Evolutionary conservation across 805 yeast species (phyloP).

Genomic region (Lipomyces sp.): DNA sequence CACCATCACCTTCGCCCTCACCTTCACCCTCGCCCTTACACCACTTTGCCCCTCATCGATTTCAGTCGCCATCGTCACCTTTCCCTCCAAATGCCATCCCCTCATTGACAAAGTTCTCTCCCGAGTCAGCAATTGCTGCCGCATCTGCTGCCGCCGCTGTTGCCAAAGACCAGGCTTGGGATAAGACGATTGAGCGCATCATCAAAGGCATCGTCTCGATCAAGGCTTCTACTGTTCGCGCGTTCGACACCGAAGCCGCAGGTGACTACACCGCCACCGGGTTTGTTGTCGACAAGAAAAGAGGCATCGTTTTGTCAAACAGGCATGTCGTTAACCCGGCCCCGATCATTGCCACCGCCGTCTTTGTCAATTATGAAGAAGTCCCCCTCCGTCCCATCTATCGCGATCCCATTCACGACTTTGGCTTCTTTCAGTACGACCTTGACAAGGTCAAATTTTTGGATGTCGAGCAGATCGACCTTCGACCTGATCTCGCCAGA

Average conservation of each 20-base stretch:
- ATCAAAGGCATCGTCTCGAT: constrained; percentile 36
- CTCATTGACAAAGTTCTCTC: constrained; percentile 1
- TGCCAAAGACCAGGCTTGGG: constrained; percentile 33
- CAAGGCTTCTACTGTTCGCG: constrained; percentile 34
- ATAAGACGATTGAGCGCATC: constrained; percentile 34
- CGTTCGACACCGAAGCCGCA: constrained; percentile 34
- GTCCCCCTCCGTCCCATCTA: constrained; percentile 35
- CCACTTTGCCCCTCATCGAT: neutral
- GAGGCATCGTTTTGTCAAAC: constrained; percentile 36
- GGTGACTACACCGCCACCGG: constrained; percentile 38
- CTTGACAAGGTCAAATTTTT: constrained; percentile 31
- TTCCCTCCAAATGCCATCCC: neutral
- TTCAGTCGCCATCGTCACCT: constrained; percentile 15
- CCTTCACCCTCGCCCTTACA: neutral
- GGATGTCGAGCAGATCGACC: constrained; percentile 34
- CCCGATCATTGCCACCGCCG: constrained; percentile 36
- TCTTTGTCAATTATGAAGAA: constrained; percentile 37
- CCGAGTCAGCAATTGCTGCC: constrained; percentile 2
- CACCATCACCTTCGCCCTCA: constrained; percentile 1
- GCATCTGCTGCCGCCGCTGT: constrained; percentile 11
- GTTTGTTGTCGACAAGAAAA: constrained; percentile 34
- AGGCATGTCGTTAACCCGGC: constrained; percentile 36
- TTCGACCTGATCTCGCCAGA: constrained; percentile 34
- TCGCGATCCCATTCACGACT: constrained; percentile 37
- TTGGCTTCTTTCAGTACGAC: constrained; percentile 36